Base-by-base conservation (phyloP, 1,284 basidiomycete species). In the Austropuccinia psidii region DNA sequence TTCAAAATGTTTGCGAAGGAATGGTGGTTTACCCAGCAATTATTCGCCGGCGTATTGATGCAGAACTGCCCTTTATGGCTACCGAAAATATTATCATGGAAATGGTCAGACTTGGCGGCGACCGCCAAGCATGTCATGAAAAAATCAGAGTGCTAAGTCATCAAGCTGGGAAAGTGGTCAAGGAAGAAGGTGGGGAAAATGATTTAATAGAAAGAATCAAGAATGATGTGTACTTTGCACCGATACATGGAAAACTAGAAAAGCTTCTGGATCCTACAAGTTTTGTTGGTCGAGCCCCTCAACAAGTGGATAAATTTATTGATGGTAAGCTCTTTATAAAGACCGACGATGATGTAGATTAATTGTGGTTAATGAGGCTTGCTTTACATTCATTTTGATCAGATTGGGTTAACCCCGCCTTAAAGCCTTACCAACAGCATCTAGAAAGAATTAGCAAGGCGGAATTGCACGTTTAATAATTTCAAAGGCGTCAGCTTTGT, bases 71-170 rank as follows among this genome's bases (percentile, higher is more conserved):
- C 1, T 98, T 98, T 85, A 99, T 99, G 96, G 82, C 81, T 2
- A 73, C 93, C 2, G 93, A 97, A 83, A 98, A 98, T 82, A 86
- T 99, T 82, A 98, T 98, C 84, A 98, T 99, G 96, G 93, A 93
- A 13, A 89, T 98, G 76, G 96, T 98, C 75, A 95, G 95, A 82
- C 81, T 82, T 69, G 94, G 94, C 49, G 96, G 94, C 0, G 95
- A 98, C 81, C 85, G 96, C 47, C 96, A 98, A 82, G 90, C 91
- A 81, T 93, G 93, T 45, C 95, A 98, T 82, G 96, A 98, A 83
- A 90, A 91, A 82, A 95, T 98, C 80, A 84, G 95, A 75, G 94
- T 97, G 65, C 85, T 98, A n/a, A 96, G 93, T 15, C 95, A 98
- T 82, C 88, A 98, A 82, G 96, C 96, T 0, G 94, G 88, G 0